Evolutionary conservation across 176 grass and related monocot genomes (phyloP).

Genomic region (Puya raimondii): DNA sequence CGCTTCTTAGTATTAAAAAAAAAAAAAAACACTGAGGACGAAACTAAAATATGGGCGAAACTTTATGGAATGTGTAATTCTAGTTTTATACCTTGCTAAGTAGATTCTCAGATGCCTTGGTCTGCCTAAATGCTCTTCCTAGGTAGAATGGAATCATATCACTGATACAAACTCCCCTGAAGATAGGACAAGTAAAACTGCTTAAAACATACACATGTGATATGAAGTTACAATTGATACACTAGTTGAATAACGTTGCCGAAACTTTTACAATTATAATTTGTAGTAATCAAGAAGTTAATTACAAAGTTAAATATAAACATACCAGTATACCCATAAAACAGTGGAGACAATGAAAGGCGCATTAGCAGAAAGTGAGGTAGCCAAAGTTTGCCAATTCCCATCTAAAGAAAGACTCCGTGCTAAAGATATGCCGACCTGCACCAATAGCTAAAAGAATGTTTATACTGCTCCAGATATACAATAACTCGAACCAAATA

Average conservation of each 20-base stretch:
- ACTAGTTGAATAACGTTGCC: background rate
- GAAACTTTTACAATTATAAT: background rate
- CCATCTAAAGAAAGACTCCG: conserved; percentile 72
- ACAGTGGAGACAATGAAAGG: conserved; percentile 70
- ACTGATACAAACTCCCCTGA: conserved; percentile 86
- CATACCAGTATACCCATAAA: conserved; percentile 88
- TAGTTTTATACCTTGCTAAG: conserved; percentile 44
- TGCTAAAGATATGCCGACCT: conserved; percentile 87
- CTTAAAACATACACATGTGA: background rate
- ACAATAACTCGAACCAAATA: background rate
- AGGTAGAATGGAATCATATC: conserved; percentile 83
- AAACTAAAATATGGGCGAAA: background rate
- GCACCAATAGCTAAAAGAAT: conserved; percentile 15
- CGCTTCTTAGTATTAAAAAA: background rate
- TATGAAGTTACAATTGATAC: background rate
- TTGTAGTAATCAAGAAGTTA: background rate
- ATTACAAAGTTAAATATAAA: conserved; percentile 3
- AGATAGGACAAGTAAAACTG: conserved; percentile 7
- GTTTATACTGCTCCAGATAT: conserved; percentile 4
- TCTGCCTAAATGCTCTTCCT: conserved; percentile 69
- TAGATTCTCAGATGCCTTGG: conserved; percentile 61
- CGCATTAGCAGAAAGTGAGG: conserved; percentile 61
- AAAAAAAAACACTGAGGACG: background rate
- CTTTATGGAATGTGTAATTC: background rate
- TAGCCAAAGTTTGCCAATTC: conserved; percentile 59